Evolutionary conservation across 163 green algal genomes (phyloP).

Genomic region (Prototheca wickerhamii): DNA sequence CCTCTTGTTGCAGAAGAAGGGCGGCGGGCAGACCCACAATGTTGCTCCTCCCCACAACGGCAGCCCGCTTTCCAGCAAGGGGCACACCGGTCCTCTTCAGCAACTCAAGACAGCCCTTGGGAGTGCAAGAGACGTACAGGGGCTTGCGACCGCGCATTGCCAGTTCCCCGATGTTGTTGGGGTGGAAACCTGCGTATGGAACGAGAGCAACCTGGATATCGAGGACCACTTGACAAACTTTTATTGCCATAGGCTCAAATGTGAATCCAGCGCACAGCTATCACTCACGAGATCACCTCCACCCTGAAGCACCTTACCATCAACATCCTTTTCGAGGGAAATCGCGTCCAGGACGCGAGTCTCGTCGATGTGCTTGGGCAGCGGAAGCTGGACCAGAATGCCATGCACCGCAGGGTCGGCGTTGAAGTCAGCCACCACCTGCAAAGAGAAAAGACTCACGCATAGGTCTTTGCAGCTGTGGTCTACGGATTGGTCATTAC

Average conservation of each 20-base stretch:
- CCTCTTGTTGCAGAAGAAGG: constrained; percentile 74
- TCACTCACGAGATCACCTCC: no score
- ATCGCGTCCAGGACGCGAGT: constrained; percentile 82
- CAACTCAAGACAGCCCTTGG: constrained; percentile 89
- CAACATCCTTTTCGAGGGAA: constrained; percentile 89
- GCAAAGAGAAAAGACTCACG: no score
- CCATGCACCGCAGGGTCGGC: constrained; percentile 82
- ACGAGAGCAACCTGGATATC: no score
- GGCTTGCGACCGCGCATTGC: constrained; percentile 80
- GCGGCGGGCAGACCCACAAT: constrained; percentile 92
- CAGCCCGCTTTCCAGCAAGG: constrained; percentile 69
- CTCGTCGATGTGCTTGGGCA: constrained; percentile 91
- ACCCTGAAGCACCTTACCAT: constrained; percentile 41
- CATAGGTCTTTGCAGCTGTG: no score
- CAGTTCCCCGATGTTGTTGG: constrained; percentile 86
- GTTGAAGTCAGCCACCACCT: constrained; percentile 73
- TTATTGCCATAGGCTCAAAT: constrained; percentile 77
- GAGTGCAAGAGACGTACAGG: constrained; percentile 88
- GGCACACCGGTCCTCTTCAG: constrained; percentile 62
- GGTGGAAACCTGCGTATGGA: constrained; percentile 96
- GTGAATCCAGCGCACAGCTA: no score
- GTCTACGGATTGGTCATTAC: no score
- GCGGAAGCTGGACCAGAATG: constrained; percentile 94
- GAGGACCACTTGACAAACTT: no score
- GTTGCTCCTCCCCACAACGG: constrained; percentile 93